Conservation (phyloP, 2,329 filamentous ascomycete genomes). For the Ascosphaera aggregata region DNA sequence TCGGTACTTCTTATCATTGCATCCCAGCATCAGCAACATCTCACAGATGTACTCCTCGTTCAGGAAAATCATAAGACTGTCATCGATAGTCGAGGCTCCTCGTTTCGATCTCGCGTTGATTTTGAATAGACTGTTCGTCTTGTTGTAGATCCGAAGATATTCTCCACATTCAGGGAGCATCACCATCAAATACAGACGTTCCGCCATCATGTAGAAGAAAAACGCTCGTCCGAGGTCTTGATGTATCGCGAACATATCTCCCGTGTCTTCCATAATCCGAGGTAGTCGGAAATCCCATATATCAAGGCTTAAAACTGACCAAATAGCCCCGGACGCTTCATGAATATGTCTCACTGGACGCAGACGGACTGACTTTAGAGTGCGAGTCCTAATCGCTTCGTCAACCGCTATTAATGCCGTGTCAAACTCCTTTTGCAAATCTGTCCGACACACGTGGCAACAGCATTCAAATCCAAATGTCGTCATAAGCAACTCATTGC, state of each 20-base stretch:
- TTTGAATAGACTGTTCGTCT: constrained; percentile 2
- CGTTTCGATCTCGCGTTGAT: constrained; percentile 5
- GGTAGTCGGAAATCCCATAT: constrained; percentile 6
- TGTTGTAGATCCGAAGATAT: constrained; percentile 3
- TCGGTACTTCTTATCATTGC: constrained; percentile 4
- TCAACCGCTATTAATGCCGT: constrained; percentile 4
- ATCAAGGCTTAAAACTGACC: background rate
- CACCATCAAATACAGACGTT: constrained; percentile 2
- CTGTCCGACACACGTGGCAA: constrained; percentile 7
- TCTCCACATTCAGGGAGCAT: constrained; percentile 5
- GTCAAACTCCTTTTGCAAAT: constrained; percentile 3
- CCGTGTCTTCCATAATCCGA: constrained; percentile 7
- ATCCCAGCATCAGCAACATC: constrained; percentile 7
- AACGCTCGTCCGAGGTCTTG: constrained; percentile 8
- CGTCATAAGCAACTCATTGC: constrained; percentile 4
- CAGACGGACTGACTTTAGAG: constrained; percentile 5
- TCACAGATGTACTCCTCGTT: constrained; percentile 1
- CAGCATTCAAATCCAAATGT: constrained; percentile 9
- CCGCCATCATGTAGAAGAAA: constrained; percentile 7
- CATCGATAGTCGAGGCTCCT: constrained; percentile 4
- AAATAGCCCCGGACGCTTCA: constrained; percentile 2
- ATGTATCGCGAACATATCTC: constrained; percentile 8
- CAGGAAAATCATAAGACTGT: constrained; percentile 2
- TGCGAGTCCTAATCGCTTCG: constrained; percentile 1
- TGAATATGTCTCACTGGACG: constrained; percentile 4